Evolutionary conservation across 176 grass and related monocot species (phyloP).

Genomic region (Phyllostachys edulis): DNA sequence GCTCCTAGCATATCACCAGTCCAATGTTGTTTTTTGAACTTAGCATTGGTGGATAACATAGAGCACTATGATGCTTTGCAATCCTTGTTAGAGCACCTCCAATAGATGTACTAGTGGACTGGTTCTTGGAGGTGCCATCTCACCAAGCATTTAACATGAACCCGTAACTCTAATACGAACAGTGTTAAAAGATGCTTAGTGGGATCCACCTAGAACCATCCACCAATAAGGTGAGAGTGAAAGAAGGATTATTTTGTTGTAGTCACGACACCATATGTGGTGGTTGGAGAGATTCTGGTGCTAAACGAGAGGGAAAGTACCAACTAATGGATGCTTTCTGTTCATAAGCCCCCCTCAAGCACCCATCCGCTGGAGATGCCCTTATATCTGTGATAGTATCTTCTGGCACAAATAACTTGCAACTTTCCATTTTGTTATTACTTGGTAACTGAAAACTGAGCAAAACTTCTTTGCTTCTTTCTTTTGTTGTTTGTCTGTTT

Average conservation of each 20-base stretch:
- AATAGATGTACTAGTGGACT: not conserved
- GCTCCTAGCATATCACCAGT: conserved; percentile 6
- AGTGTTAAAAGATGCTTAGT: conserved; percentile 18
- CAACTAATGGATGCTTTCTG: not conserved
- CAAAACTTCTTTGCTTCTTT: conserved; percentile 53
- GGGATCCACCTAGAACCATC: not conserved
- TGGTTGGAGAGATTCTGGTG: not conserved
- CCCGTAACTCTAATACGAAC: not conserved
- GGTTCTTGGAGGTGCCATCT: conserved; percentile 1
- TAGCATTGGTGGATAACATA: not conserved
- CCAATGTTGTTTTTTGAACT: conserved; percentile 1
- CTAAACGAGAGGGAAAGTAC: conserved; percentile 14
- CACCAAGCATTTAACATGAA: conserved; percentile 20
- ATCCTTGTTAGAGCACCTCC: conserved; percentile 15
- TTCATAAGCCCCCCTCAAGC: conserved; percentile 5
- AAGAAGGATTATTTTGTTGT: conserved; percentile 1
- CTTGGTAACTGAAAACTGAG: conserved; percentile 64
- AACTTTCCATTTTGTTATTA: conserved; percentile 52
- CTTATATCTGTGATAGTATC: conserved; percentile 33
- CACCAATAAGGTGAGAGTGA: not conserved
- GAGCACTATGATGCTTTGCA: not conserved
- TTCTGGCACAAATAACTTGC: conserved; percentile 52
- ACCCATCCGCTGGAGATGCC: conserved; percentile 21
- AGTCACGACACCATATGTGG: conserved; percentile 7
- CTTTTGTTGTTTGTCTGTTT: conserved; percentile 96